A percentile compares a stretch with the other conserved stretches of the same genome.
Evolutionary conservation across 1,284 basidiomycete genomes (phyloP).

Genomic region (Ustilago bromivora): DNA sequence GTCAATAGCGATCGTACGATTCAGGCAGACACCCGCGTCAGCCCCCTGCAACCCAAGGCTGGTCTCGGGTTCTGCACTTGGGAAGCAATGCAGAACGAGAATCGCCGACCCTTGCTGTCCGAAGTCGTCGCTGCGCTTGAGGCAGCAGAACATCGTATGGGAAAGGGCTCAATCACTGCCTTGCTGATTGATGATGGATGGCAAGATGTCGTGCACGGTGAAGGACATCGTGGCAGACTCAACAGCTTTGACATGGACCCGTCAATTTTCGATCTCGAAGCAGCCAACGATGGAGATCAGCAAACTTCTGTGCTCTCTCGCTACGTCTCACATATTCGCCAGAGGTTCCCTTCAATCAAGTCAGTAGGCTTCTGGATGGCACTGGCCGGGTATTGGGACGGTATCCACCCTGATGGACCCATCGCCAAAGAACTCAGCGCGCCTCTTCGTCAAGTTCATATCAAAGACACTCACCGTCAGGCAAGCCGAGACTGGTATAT

Average conservation of each 20-base stretch:
- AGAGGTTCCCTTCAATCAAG: slow-evolving; percentile 32
- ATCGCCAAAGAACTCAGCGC: slow-evolving; percentile 35
- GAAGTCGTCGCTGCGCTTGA: slow-evolving; percentile 37
- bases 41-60: slow-evolving; percentile 1
- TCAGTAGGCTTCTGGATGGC: slow-evolving; percentile 50
- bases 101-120: slow-evolving; percentile 35
- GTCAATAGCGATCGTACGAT: slow-evolving; percentile 23
- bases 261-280: slow-evolving; percentile 24
- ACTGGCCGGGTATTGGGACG: slow-evolving; percentile 50
- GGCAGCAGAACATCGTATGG: slow-evolving; percentile 26
- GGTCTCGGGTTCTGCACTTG: slow-evolving; percentile 52
- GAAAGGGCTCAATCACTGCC: slow-evolving; percentile 29
- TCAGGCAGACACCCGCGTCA: slow-evolving; percentile 4
- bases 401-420: slow-evolving; percentile 30
- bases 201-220: slow-evolving; percentile 29
- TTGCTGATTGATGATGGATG: slow-evolving; percentile 53
- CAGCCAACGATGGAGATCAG: no score
- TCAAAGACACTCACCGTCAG: slow-evolving; percentile 68
- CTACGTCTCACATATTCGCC: slow-evolving; percentile 29
- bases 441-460: slow-evolving; percentile 14
- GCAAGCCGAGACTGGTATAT: slow-evolving; percentile 45
- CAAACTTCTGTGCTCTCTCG: slow-evolving; percentile 15
- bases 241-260: slow-evolving; percentile 40
- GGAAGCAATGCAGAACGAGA: slow-evolving; percentile 42
- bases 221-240: slow-evolving; percentile 32